Evolutionary conservation across 768 basidiomycete genomes (phyloP).

Genomic region (Rhizopogon vulgaris): DNA sequence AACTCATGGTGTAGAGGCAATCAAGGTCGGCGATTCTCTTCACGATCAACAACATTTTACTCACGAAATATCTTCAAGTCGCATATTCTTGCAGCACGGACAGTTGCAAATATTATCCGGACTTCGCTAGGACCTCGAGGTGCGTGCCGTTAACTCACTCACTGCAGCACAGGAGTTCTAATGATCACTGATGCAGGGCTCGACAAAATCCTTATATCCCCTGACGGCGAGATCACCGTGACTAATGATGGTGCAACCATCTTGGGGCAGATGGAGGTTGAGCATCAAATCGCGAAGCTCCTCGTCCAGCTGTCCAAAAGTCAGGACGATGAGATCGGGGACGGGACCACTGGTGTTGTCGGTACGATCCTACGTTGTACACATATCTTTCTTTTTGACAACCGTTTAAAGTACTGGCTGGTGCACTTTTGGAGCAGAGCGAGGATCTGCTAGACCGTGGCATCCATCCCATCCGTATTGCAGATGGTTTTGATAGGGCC

Average conservation of each 20-base stretch:
- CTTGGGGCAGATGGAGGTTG: conserved; percentile 97
- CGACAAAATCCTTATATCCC: conserved; percentile 90
- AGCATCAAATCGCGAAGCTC: conserved; percentile 98
- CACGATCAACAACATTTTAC: background rate
- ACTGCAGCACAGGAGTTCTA: background rate
- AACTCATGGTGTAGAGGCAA: conserved; percentile 88
- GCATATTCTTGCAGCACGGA: conserved; percentile 92
- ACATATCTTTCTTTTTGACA: conserved; percentile 2
- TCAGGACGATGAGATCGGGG: conserved; percentile 99
- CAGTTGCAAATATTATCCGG: conserved; percentile 90
- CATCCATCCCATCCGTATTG: conserved; percentile 97
- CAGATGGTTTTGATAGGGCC: conserved; percentile 96
- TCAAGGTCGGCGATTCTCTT: conserved; percentile 59
- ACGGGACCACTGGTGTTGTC: conserved; percentile 98
- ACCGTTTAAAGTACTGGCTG: conserved; percentile 74
- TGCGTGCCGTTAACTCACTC: conserved; percentile 23
- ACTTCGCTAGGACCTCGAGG: conserved; percentile 95
- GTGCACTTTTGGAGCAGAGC: conserved; percentile 91
- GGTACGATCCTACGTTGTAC: conserved; percentile 50
- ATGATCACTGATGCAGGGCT: conserved; percentile 50
- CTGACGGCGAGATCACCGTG: conserved; percentile 98
- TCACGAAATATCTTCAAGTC: conserved; percentile 40
- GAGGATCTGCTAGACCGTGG: conserved; percentile 97
- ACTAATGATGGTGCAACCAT: conserved; percentile 99
- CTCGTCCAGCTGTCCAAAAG: conserved; percentile 95